These are phyloP conservation scores for Heliamphora exappendiculata DNA, from an alignment of 148 eudicot species.

Conservation along the genomic window DNA sequence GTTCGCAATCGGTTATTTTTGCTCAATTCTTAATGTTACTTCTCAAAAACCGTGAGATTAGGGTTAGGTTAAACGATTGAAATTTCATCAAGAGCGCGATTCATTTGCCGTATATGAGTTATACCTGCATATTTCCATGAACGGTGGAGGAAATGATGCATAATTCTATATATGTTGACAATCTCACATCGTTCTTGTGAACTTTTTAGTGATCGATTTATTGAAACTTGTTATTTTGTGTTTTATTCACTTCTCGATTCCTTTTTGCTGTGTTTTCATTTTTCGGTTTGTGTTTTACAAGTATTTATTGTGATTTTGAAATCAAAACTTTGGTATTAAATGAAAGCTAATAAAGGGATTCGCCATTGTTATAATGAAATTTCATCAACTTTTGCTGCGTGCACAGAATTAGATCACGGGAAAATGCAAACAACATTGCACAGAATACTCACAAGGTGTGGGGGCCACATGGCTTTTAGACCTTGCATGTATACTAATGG, in stretches of 20 bases:
- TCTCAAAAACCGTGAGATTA: background rate
- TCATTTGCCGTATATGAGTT: background rate
- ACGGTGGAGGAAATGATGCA: too few species aligned
- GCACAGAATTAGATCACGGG: too few species aligned
- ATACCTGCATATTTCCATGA: background rate
- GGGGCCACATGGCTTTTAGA: too few species aligned
- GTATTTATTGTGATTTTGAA: background rate
- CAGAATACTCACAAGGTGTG: too few species aligned
- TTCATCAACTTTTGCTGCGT: too few species aligned
- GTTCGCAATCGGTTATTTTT: background rate
- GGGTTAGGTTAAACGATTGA: background rate
- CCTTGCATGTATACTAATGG: too few species aligned
- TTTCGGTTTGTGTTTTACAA: too few species aligned
- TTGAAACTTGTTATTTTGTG: too few species aligned
- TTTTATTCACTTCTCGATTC: too few species aligned
- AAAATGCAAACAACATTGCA: too few species aligned
- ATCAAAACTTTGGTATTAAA: background rate
- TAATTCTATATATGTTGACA: too few species aligned
- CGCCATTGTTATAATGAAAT: background rate
- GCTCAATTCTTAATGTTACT: background rate
- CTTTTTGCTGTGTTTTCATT: background rate
- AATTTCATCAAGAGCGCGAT: background rate
- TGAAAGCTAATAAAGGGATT: background rate
- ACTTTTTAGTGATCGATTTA: background rate
- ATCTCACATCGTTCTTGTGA: background rate